Evolutionary conservation across 352 stramenopile genomes (phyloP).

Genomic region (Globisporangium splendens): DNA sequence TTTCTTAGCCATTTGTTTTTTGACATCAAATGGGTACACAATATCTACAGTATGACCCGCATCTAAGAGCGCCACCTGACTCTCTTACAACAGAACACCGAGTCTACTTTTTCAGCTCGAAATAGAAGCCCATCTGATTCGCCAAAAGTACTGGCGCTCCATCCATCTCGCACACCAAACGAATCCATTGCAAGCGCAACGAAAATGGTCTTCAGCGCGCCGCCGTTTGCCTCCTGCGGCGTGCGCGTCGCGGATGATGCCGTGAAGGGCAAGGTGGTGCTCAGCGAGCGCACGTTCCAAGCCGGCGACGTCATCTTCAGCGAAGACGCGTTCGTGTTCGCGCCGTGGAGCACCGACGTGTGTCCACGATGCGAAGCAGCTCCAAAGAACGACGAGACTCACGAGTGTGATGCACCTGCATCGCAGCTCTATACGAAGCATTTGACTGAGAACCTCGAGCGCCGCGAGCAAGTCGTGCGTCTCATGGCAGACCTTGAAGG

Average conservation of each 20-base stretch:
- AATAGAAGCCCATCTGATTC: not conserved
- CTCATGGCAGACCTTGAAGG: constrained; percentile 53
- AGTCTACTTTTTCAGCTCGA: too few species aligned
- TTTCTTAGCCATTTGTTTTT: too few species aligned
- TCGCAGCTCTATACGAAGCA: constrained; percentile 35
- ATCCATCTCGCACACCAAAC: too few species aligned
- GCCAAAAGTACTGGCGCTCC: constrained; percentile 3
- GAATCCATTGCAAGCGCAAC: too few species aligned
- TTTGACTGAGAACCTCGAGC: constrained; percentile 38
- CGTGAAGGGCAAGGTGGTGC: constrained; percentile 62
- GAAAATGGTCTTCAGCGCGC: constrained; percentile 14
- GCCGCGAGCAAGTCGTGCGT: constrained; percentile 49
- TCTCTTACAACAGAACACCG: too few species aligned
- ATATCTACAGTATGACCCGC: too few species aligned
- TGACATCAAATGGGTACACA: too few species aligned
- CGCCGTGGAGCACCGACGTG: constrained; percentile 61
- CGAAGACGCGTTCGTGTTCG: constrained; percentile 71
- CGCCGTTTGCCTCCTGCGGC: constrained; percentile 47
- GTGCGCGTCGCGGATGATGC: constrained; percentile 46
- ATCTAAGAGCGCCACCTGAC: too few species aligned
- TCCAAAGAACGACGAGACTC: constrained; percentile 13
- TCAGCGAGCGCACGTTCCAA: constrained; percentile 43
- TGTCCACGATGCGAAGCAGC: constrained; percentile 54
- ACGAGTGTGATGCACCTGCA: constrained; percentile 32
- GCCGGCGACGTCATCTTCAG: constrained; percentile 72